These are phyloP conservation scores for Cairneyella variabilis DNA, from an alignment of 495 filamentous ascomycete species.

Conservation along the genomic window DNA sequence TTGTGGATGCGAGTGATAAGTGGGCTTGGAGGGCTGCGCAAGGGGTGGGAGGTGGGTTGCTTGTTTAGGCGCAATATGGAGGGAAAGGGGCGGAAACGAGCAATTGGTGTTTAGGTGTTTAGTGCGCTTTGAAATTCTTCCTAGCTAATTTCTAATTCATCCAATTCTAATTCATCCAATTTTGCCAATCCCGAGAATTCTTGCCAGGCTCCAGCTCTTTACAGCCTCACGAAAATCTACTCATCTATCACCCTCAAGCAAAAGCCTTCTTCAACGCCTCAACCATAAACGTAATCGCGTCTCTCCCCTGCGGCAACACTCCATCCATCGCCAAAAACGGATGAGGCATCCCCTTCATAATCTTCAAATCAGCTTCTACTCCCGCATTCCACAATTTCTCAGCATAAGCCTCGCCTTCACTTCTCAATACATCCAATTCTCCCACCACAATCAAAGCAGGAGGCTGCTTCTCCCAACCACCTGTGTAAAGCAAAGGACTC, in stretches of 20 bases:
- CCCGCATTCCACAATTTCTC: slow-evolving; percentile 44
- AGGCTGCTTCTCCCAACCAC: slow-evolving; percentile 42
- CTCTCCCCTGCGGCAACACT: slow-evolving; percentile 46
- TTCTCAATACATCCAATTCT: slow-evolving; percentile 51
- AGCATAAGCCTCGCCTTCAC: slow-evolving; percentile 50
- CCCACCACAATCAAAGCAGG: slow-evolving; percentile 51
- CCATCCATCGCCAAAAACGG: slow-evolving; percentile 61
- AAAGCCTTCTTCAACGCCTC: slow-evolving; percentile 40
- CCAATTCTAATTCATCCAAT: too few species aligned
- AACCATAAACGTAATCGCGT: slow-evolving; percentile 52
- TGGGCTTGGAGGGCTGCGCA: neutral
- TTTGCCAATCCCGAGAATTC: neutral
- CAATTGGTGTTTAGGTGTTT: neutral
- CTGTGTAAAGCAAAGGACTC: slow-evolving; percentile 47
- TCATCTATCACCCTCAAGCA: slow-evolving; percentile 9
- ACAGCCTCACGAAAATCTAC: neutral
- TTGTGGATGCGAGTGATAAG: slow-evolving; percentile 27
- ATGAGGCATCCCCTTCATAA: slow-evolving; percentile 59
- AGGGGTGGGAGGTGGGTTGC: neutral
- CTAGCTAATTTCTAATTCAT: too few species aligned
- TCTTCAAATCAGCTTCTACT: slow-evolving; percentile 44
- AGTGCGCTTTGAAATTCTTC: too few species aligned
- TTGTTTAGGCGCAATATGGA: neutral
- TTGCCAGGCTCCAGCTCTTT: neutral
- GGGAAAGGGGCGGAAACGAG: neutral